A percentile compares a stretch with the other conserved stretches of the same genome.
Conservation (phyloP, 2,329 filamentous ascomycete species). For the Penicillium griseofulvum region DNA sequence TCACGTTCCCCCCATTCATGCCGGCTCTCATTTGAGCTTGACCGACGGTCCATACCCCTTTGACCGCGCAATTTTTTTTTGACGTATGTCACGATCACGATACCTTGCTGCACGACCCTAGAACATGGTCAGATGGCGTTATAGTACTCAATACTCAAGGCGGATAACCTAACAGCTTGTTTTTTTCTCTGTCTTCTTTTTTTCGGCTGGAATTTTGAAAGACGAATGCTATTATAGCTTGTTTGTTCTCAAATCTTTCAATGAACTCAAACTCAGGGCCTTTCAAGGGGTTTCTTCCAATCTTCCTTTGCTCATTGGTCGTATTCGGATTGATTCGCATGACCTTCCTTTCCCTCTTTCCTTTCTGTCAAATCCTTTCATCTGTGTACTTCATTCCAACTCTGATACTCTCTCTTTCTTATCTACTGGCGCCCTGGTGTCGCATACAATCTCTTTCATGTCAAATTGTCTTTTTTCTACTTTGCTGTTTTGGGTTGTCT, state of each 20-base stretch:
- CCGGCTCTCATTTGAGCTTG: conserved; percentile 11
- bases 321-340: not conserved
- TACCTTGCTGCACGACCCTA: conserved; percentile 44
- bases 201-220: conserved; percentile 2
- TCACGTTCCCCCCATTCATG: conserved; percentile 13
- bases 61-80: conserved; percentile 30
- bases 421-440: not conserved
- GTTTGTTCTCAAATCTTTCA: conserved; percentile 8
- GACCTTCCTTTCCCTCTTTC: not conserved
- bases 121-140: conserved; percentile 39
- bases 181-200: conserved; percentile 12
- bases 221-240: conserved; percentile 9
- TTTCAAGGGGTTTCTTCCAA: not conserved
- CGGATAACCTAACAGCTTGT: conserved; percentile 23
- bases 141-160: conserved; percentile 36
- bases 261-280: conserved; percentile 5
- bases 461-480: conserved; percentile 20
- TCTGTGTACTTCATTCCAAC: conserved; percentile 8
- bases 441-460: conserved; percentile 15
- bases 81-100: conserved; percentile 46
- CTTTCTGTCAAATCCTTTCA: not conserved
- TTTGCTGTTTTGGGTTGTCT: conserved; percentile 12
- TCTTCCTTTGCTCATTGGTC: conserved; percentile 1
- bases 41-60: conserved; percentile 21
- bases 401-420: conserved; percentile 7